These are phyloP conservation scores for Myriosclerotinia curreyana DNA, from an alignment of 2,329 filamentous ascomycete genomes.

Conservation along the genomic window DNA sequence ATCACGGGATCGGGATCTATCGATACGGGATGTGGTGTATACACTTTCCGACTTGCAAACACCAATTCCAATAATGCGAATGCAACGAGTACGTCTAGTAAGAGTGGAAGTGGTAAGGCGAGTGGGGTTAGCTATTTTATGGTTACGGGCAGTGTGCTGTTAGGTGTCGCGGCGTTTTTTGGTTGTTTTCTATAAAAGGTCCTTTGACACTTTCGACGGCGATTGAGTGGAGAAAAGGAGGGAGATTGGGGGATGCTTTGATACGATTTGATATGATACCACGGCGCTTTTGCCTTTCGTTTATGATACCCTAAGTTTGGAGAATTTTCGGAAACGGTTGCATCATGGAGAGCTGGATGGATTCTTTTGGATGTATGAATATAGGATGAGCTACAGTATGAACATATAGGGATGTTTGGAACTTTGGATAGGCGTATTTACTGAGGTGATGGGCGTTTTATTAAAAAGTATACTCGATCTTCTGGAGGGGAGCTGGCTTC, in stretches of 20 bases:
- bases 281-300: not conserved
- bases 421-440: no score
- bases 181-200: constrained; percentile 5
- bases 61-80: not conserved
- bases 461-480: not conserved
- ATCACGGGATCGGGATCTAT: not conserved
- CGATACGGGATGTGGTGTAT: not conserved
- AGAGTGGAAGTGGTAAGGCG: constrained; percentile 4
- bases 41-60: not conserved
- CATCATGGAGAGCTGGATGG: not conserved
- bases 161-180: constrained; percentile 6
- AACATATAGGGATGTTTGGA: not conserved
- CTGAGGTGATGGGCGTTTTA: not conserved
- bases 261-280: not conserved
- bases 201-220: not conserved
- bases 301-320: constrained; percentile 3
- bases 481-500: not conserved
- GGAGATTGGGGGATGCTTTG: not conserved
- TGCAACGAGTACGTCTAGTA: not conserved
- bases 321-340: not conserved
- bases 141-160: not conserved
- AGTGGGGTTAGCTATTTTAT: constrained; percentile 13
- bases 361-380: not conserved
- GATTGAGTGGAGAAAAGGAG: not conserved
- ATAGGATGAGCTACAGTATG: not conserved